Evolutionary conservation across 257 asterid genomes (phyloP).

Genomic region (Lantana camara): DNA sequence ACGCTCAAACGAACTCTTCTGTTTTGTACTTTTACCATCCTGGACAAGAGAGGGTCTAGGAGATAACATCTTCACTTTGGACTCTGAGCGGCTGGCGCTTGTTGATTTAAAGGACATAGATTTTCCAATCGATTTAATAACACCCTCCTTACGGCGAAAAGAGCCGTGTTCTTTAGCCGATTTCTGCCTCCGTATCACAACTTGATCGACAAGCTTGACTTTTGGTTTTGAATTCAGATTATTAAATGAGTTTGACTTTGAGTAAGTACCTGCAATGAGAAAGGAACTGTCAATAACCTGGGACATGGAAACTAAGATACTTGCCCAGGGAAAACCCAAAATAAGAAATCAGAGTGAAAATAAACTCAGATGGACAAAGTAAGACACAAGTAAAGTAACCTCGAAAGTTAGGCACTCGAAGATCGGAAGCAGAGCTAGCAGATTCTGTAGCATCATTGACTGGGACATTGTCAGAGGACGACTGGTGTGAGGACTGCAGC

Average conservation of each 20-base stretch:
- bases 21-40: constrained; percentile 58
- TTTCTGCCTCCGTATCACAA: constrained; percentile 68
- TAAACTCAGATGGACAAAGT: constrained; percentile 16
- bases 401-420: constrained; percentile 42
- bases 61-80: constrained; percentile 72
- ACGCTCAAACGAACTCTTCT: constrained; percentile 55
- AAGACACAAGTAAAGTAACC: constrained; percentile 42
- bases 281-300: constrained; percentile 22
- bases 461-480: constrained; percentile 41
- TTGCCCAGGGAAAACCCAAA: constrained; percentile 19
- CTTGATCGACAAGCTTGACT: constrained; percentile 74
- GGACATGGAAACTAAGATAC: constrained; percentile 14
- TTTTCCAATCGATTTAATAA: constrained; percentile 61
- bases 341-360: constrained; percentile 1
- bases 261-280: constrained; percentile 62
- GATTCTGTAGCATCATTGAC: constrained; percentile 49
- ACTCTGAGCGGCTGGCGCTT: constrained; percentile 52
- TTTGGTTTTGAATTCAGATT: constrained; percentile 66
- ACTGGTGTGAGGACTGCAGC: constrained; percentile 41
- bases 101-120: constrained; percentile 70
- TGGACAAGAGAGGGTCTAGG: constrained; percentile 56
- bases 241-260: constrained; percentile 76
- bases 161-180: constrained; percentile 57
- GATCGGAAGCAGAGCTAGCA: constrained; percentile 50
- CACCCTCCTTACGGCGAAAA: constrained; percentile 59